Base-by-base conservation (phyloP, 306 rosid species). In the Trichosanthes truncata region DNA sequence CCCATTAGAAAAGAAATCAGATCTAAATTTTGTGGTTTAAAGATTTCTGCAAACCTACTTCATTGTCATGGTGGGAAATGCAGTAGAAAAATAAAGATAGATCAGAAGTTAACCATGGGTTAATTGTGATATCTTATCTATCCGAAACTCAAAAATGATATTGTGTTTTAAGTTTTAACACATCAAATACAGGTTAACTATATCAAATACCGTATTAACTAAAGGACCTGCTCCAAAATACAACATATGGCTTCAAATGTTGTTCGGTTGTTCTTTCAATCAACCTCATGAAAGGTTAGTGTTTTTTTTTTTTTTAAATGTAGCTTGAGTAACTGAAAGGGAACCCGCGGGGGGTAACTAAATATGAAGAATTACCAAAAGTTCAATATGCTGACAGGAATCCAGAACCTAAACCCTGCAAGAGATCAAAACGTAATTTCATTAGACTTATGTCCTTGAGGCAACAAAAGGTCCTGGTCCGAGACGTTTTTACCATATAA, bases 341-440 rank as follows among this genome's bases (percentile, higher is more conserved):
- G 36, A 69, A 45, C 31, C 51, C 13, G n/a, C 23, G 45, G 72
- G 71, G 72, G 46, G 46, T 67, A 67, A 38, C 74, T 38, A 71
- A 25, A 71, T 18, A 74, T 35, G 77, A 36, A 72, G 29, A 67
- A 38, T 5, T 87, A 95, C 98, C 97, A 87, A 80, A 95, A 95
- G 78, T 95, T 95, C 59, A 95, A 79, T 38, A 73, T 69, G 78
- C 93, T 91, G 86, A 95, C 97, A 82, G 98, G 98, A 80, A 95
- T 85, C 98, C 98, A 95, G 87, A 95, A 95, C 74, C 96, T 89
- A 90, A 95, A 90, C 76, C 98, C 98, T 94, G 92, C 81, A 78
- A 21, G 33, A 41, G 69, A 59, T 23, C 0, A n/a, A 76, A 10
- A 68, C 40, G 25, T 21, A 12, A 38, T 68, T 5, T 21, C 33